Conservation (phyloP, 73 alveolate genomes). For the Chromera velia region DNA sequence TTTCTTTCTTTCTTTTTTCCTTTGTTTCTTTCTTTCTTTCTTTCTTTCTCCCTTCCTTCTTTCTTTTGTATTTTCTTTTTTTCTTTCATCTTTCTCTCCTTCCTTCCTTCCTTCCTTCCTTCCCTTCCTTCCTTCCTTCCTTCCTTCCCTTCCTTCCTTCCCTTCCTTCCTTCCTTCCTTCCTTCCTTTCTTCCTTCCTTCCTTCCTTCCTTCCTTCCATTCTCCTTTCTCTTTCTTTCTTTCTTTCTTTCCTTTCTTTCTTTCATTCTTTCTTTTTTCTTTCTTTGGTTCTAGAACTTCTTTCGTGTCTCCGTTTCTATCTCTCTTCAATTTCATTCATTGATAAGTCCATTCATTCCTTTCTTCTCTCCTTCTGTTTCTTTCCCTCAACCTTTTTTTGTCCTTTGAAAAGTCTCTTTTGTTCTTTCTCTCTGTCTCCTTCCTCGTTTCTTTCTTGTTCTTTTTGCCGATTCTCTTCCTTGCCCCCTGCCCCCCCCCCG, state of each 20-base stretch:
- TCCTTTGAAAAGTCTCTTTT: neutral
- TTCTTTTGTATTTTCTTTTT: no score
- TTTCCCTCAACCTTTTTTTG: neutral
- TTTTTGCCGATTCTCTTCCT: no score
- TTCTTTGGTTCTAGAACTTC: neutral
- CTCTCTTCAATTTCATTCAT: neutral
- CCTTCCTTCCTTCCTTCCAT: neutral
- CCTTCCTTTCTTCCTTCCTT: neutral
- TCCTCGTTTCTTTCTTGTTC: neutral
- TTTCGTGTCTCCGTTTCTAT: neutral
- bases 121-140: neutral
- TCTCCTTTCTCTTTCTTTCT: neutral
- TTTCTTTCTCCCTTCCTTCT: no score
- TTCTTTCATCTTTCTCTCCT: neutral
- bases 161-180: no score
- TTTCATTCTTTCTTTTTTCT: neutral
- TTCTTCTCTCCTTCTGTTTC: neutral
- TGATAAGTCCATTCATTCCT: neutral
- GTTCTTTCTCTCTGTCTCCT: neutral
- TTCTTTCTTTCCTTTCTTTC: neutral
- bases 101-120: neutral
- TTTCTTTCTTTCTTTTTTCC: neutral
- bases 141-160: neutral
- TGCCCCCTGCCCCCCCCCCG: no score
- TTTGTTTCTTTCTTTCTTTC: neutral